Percentiles rank a stretch among this genome's conserved stretches.
Evolutionary conservation across 2,329 filamentous ascomycete genomes (phyloP).

Genomic region (Calonectria ilicicola): DNA sequence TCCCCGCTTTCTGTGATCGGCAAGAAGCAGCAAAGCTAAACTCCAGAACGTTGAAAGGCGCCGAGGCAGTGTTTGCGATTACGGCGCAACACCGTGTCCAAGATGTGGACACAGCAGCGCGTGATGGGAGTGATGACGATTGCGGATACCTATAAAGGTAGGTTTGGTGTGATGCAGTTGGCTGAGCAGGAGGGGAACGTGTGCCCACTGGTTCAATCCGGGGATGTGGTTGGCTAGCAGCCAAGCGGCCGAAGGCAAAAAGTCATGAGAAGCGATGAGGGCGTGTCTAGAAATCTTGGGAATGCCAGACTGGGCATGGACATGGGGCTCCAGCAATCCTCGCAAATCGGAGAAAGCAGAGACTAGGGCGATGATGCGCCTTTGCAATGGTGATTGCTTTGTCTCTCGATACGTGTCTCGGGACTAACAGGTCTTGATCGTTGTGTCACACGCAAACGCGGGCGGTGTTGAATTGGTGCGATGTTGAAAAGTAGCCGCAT

Average conservation of each 20-base stretch:
- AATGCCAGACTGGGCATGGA: neutral
- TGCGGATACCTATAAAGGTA: slow-evolving; percentile 1
- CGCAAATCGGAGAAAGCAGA: neutral
- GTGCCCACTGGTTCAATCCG: neutral
- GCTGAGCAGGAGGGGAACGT: slow-evolving; percentile 13
- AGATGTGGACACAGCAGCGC: slow-evolving; percentile 14
- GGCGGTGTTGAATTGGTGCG: neutral
- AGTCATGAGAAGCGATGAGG: neutral
- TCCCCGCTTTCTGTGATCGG: neutral
- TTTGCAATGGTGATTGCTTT: neutral
- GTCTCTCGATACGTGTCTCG: neutral
- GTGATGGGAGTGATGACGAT: slow-evolving; percentile 38
- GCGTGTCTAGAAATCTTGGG: neutral
- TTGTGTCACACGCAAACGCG: neutral
- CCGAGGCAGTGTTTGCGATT: neutral
- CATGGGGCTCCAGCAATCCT: neutral
- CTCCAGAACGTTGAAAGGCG: neutral
- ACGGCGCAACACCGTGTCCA: neutral
- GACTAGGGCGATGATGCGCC: neutral
- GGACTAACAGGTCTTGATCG: neutral
- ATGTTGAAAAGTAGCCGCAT: neutral
- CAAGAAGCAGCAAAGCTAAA: neutral
- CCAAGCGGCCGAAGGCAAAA: neutral
- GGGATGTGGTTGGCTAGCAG: neutral
- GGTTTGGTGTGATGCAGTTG: slow-evolving; percentile 2